phyloP scores from a whole-genome alignment of 106 monocot genomes.

The Chionographis japonica region DNA sequence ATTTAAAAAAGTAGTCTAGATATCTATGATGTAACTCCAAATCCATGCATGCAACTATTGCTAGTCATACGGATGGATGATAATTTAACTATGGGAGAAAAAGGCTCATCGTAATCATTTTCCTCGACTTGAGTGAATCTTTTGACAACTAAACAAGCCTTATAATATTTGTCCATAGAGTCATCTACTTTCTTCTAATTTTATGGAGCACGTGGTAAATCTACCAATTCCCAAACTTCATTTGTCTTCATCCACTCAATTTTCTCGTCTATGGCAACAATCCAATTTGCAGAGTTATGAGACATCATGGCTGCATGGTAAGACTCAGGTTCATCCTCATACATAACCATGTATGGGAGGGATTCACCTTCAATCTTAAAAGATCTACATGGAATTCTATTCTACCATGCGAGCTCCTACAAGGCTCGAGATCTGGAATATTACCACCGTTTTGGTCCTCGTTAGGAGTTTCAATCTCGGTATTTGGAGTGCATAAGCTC shows the following conservation, averaged over 20 bases:
- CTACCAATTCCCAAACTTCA: background rate
- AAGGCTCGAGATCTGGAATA: too few relatives aligned
- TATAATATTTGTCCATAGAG: background rate
- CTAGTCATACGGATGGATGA: background rate
- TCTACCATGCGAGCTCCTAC: background rate
- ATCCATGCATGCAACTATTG: background rate
- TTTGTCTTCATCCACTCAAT: too few relatives aligned
- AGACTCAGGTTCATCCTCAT: background rate
- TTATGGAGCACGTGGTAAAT: background rate
- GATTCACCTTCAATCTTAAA: constrained; percentile 1
- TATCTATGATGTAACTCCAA: background rate
- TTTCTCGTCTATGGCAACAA: background rate
- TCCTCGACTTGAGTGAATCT: background rate
- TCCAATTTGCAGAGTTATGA: background rate
- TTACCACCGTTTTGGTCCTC: too few relatives aligned
- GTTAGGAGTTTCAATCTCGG: too few relatives aligned
- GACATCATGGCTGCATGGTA: background rate
- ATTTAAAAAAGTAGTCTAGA: background rate
- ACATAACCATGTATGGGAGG: background rate
- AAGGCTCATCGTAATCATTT: constrained; percentile 4
- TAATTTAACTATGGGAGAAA: background rate
- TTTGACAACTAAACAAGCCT: background rate
- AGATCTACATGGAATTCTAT: background rate
- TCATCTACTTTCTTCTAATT: background rate
- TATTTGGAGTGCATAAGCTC: too few relatives aligned